Evolutionary conservation across 805 yeast species (phyloP), one percentile per base, ranked within the genome.

Genomic region (Cyberlindnera euphorbiae): DNA sequence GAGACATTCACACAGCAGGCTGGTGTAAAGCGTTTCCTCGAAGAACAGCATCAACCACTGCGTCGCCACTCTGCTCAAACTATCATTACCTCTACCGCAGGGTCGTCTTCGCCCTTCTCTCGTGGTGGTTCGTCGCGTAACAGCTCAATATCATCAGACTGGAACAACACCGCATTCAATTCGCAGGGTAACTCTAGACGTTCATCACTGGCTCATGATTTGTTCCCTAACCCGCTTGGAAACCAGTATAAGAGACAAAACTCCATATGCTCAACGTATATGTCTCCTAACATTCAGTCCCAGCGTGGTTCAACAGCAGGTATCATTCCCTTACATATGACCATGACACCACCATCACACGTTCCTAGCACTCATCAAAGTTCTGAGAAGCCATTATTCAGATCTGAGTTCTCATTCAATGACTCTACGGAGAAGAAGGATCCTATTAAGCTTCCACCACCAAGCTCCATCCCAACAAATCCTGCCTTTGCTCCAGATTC

Each of bases 171-270:
- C 6, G 33, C 39, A 4, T 2, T 36, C 8, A 38, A 38, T 33
- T 39, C 46, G 2, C 38, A 39, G 28, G 23, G 32, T 2, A 52
- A 45, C 28, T 60, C 66, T 35, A 56, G 73, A 46, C 59, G 71
- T 35, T 63, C 71, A 7, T 63, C 69, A 4, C 46, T 65, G 30
- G 70, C 68, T 4, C 70, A 64, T 8, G 73, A 68, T 39, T 53
- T 64, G 33, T 66, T 65, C 53, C 69, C 71, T 6, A 64, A 60
- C 42, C 45, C 46, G 6, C 13, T 42, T 34, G 33, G 26, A 3
- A 30, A 19, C 25, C 31, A 26, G 15, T 31, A 12, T 13, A 45
- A 47, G 29, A 42, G 54, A 34, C 50, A 45, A 4, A 45, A 41
- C 27, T 50, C 55, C 17, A 25, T 44, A 5, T 46, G 52, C 1